Conservation (phyloP, 129 eudicot species). For the Daucus carota region DNA sequence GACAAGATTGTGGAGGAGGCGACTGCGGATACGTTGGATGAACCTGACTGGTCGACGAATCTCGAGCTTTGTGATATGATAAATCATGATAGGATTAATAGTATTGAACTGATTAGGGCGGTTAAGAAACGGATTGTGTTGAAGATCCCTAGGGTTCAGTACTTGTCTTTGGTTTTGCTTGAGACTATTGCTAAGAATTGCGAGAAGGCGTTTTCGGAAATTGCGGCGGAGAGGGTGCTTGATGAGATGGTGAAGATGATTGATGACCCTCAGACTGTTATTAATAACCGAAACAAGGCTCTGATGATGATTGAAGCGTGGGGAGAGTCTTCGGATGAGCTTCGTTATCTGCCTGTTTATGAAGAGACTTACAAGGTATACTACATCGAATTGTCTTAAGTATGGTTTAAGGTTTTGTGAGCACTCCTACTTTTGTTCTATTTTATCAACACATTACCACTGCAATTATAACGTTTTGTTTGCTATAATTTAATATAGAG, state of each 20-base stretch:
- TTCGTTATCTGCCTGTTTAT: constrained; percentile 88
- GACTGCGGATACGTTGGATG: constrained; percentile 79
- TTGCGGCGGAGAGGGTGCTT: constrained; percentile 92
- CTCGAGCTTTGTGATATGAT: constrained; percentile 88
- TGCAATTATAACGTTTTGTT: constrained; percentile 1
- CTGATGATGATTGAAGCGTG: constrained; percentile 81
- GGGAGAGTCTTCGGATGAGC: constrained; percentile 93
- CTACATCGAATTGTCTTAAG: too few species aligned
- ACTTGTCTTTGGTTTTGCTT: constrained; percentile 72
- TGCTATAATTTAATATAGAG: constrained; percentile 35
- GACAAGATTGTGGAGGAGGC: constrained; percentile 90
- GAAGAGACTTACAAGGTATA: constrained; percentile 96
- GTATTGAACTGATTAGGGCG: constrained; percentile 68
- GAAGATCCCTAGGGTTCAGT: constrained; percentile 79
- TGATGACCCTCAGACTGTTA: constrained; percentile 95
- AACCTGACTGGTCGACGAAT: constrained; percentile 91
- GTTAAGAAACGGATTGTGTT: constrained; percentile 72
- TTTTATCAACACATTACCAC: neutral
- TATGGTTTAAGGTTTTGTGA: neutral
- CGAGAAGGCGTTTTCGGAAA: constrained; percentile 91
- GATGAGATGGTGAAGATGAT: constrained; percentile 97
- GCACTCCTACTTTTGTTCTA: neutral
- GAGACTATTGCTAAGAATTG: constrained; percentile 92
- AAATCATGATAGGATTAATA: constrained; percentile 62
- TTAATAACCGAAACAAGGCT: constrained; percentile 84